Percentiles rank a stretch among this genome's conserved stretches.
Evolutionary conservation across 345 rosid species (phyloP).

Genomic region (Rhodamnia rubescens): DNA sequence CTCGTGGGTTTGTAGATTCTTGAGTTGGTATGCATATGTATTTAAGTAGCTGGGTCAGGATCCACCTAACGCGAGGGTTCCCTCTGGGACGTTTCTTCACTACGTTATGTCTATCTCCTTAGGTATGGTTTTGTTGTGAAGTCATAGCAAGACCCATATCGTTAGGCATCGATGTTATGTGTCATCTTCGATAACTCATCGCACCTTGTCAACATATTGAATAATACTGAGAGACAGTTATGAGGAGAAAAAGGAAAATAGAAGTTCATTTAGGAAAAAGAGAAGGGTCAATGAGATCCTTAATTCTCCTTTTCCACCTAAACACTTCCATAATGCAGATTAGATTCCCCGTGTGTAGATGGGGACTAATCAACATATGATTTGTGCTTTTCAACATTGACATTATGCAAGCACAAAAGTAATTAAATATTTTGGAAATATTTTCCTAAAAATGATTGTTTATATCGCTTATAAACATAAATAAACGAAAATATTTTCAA

Average conservation of each 20-base stretch:
- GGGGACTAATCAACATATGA: background rate
- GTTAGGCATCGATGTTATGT: background rate
- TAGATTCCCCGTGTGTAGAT: background rate
- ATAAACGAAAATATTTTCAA: no score
- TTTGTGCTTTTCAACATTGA: background rate
- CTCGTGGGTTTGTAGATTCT: background rate
- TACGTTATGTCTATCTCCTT: background rate
- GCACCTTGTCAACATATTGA: background rate
- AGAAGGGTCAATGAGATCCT: background rate
- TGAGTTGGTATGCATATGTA: background rate
- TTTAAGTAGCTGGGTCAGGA: background rate
- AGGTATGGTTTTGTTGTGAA: background rate
- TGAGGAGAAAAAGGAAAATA: background rate
- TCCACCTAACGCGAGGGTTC: background rate
- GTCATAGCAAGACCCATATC: background rate
- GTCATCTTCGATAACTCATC: background rate
- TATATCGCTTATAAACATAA: no score
- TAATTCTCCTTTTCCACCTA: background rate
- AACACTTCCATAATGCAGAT: background rate
- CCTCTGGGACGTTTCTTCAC: background rate
- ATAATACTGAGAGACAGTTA: background rate
- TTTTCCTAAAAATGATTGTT: no score
- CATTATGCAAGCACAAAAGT: background rate
- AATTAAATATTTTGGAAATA: no score
- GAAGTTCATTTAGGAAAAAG: background rate